These are phyloP conservation scores for Scortechinia acanthostroma DNA, from an alignment of 2,329 filamentous ascomycete genomes.

Conservation along the genomic window DNA sequence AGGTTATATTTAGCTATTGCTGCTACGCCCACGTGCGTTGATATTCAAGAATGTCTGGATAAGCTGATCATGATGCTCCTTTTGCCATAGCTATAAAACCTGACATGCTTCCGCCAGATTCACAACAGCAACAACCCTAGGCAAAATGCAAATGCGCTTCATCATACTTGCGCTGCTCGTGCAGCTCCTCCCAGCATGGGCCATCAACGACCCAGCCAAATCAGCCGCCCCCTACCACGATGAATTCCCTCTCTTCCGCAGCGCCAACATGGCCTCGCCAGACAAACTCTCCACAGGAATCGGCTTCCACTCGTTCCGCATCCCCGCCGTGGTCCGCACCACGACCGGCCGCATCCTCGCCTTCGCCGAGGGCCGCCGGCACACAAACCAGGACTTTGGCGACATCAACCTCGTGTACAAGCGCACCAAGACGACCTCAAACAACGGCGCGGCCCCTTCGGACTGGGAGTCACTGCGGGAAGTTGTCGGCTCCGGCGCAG, in stretches of 20 bases:
- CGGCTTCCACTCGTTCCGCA: conserved; percentile 16
- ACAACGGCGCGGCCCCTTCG: conserved; percentile 8
- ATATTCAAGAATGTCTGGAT: no score
- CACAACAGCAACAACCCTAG: no score
- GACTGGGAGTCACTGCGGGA: conserved; percentile 15
- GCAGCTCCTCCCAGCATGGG: no score
- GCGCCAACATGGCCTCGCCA: conserved; percentile 13
- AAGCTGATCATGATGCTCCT: no score
- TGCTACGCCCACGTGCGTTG: no score
- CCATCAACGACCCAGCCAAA: not conserved
- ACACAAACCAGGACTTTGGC: conserved; percentile 14
- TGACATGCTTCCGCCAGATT: no score
- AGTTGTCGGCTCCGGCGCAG: conserved; percentile 11
- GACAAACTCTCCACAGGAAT: conserved; percentile 14
- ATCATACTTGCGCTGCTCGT: no score
- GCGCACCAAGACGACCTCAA: conserved; percentile 12
- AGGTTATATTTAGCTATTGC: no score
- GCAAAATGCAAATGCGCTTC: no score
- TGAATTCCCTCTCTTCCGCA: conserved; percentile 13
- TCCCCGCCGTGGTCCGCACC: conserved; percentile 13
- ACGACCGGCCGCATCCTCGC: conserved; percentile 13
- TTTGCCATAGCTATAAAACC: no score
- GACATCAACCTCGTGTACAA: conserved; percentile 19
- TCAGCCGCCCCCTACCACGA: conserved; percentile 12
- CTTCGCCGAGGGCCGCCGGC: conserved; percentile 15